phyloP scores from a whole-genome alignment of 495 filamentous ascomycete genomes.

The Tetracladium marchalianum region DNA sequence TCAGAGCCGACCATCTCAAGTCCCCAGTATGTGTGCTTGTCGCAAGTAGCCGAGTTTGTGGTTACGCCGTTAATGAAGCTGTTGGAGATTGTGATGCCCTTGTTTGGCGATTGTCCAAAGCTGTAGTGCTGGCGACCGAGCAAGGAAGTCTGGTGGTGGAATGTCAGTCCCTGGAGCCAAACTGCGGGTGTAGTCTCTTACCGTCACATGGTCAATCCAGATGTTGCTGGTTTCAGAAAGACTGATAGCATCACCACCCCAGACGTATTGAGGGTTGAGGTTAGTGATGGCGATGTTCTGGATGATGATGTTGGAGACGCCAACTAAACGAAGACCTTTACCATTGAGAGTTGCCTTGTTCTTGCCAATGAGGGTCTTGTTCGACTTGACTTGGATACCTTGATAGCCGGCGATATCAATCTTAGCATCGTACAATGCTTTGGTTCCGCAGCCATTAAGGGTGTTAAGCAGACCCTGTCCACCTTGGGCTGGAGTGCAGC shows the following conservation, averaged over 20 bases:
- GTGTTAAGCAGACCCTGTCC: slow-evolving; percentile 36
- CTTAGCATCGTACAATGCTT: slow-evolving; percentile 22
- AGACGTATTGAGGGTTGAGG: slow-evolving; percentile 30
- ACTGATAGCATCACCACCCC: slow-evolving; percentile 29
- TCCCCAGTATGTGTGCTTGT: slow-evolving; percentile 38
- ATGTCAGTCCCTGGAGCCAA: background rate
- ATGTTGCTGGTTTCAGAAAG: slow-evolving; percentile 23
- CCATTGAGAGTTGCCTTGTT: slow-evolving; percentile 25
- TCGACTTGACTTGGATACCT: slow-evolving; percentile 22
- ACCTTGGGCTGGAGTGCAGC: slow-evolving; percentile 39
- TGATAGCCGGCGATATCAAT: slow-evolving; percentile 25
- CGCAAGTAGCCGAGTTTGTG: slow-evolving; percentile 32
- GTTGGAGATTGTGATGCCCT: slow-evolving; percentile 37
- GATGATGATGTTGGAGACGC: slow-evolving; percentile 26
- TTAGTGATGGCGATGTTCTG: slow-evolving; percentile 22
- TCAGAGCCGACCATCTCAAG: slow-evolving; percentile 31
- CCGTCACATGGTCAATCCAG: slow-evolving; percentile 37
- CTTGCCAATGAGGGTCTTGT: slow-evolving; percentile 27
- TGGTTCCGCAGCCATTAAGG: slow-evolving; percentile 21
- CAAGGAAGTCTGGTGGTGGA: slow-evolving; percentile 26
- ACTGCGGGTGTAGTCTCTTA: slow-evolving; percentile 1
- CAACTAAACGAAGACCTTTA: slow-evolving; percentile 27
- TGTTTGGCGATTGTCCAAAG: slow-evolving; percentile 29
- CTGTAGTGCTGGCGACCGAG: slow-evolving; percentile 37
- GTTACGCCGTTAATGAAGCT: slow-evolving; percentile 33